These are phyloP conservation scores for Agaricus subrufescens DNA, from an alignment of 768 basidiomycete species.

Conservation along the genomic window DNA sequence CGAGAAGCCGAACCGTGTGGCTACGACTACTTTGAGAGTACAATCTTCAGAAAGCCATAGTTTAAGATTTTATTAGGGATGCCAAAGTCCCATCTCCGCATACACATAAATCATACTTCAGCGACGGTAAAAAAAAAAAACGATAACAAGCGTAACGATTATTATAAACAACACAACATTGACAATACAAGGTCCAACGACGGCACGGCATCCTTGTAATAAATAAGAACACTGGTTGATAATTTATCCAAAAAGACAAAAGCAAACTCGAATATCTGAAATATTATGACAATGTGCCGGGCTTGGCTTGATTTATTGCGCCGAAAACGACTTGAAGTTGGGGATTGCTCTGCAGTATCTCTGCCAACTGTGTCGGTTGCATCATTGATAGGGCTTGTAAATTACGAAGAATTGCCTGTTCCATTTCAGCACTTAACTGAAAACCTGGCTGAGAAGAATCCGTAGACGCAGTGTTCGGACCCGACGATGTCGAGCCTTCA, in stretches of 20 bases:
- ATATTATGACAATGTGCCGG: not conserved
- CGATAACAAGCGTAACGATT: too few relatives aligned
- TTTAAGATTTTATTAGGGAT: too few relatives aligned
- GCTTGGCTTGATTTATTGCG: conserved; percentile 2
- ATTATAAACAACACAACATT: too few relatives aligned
- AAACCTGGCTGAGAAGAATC: conserved; percentile 8
- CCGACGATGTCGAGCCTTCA: not conserved
- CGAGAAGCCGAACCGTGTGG: too few relatives aligned
- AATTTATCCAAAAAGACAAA: not conserved
- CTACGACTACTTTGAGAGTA: too few relatives aligned
- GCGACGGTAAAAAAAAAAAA: too few relatives aligned
- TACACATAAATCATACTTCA: too few relatives aligned
- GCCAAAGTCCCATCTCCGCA: too few relatives aligned
- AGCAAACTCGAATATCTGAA: not conserved
- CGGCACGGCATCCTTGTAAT: not conserved
- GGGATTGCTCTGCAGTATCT: conserved; percentile 32
- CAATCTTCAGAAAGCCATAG: too few relatives aligned
- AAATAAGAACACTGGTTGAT: not conserved
- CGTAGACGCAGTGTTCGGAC: not conserved
- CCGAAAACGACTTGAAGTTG: conserved; percentile 23
- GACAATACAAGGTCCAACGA: too few relatives aligned
- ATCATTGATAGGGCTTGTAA: conserved; percentile 27
- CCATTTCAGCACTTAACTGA: conserved; percentile 12
- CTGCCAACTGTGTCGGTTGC: conserved; percentile 31
- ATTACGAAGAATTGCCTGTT: conserved; percentile 13